Base-by-base conservation (phyloP, 2,329 filamentous ascomycete genomes). In the Helotiales sp. region DNA sequence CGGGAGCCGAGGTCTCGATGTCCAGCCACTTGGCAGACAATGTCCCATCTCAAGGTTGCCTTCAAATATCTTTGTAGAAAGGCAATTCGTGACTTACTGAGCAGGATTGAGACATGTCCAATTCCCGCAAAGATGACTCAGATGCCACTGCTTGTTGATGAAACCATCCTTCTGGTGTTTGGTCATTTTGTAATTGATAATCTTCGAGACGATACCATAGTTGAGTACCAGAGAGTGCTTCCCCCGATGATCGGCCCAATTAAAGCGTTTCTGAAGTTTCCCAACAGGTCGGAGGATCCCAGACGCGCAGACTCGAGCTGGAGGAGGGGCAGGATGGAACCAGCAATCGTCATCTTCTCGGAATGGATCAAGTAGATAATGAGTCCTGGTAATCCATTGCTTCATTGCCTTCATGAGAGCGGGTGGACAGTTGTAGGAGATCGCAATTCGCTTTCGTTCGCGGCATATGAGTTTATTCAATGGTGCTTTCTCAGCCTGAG, bases 41-140 rank as follows among this genome's bases (percentile, higher is more conserved):
- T n/a, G n/a, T n/a, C n/a, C n/a, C n/a, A n/a, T n/a, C n/a, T n/a
- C n/a, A n/a, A n/a, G n/a, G n/a, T n/a, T n/a, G n/a, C n/a, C n/a
- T n/a, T n/a, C n/a, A n/a, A n/a, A n/a, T n/a, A n/a, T n/a, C n/a
- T n/a, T n/a, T n/a, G n/a, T n/a, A n/a, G n/a, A n/a, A n/a, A n/a
- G n/a, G 57, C n/a, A n/a, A n/a, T n/a, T n/a, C n/a, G n/a, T n/a
- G n/a, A n/a, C n/a, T n/a, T n/a, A n/a, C n/a, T 72, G 70, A 13
- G 36, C 30, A 2, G 65, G 57, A 47, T 72, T 72, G 13, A 67
- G 54, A 40, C 70, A 72, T 3, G 63, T 68, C 69, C 69, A 72
- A 33, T 72, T 72, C 1, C 69, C 69, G 52, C 69, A 72, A 0
- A 71, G 60, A 54, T 72, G 69, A 40, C 66, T 69, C 1, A 68